These are phyloP conservation scores for Graphilbum fragrans DNA, from an alignment of 2,329 filamentous ascomycete species.

Conservation along the genomic window DNA sequence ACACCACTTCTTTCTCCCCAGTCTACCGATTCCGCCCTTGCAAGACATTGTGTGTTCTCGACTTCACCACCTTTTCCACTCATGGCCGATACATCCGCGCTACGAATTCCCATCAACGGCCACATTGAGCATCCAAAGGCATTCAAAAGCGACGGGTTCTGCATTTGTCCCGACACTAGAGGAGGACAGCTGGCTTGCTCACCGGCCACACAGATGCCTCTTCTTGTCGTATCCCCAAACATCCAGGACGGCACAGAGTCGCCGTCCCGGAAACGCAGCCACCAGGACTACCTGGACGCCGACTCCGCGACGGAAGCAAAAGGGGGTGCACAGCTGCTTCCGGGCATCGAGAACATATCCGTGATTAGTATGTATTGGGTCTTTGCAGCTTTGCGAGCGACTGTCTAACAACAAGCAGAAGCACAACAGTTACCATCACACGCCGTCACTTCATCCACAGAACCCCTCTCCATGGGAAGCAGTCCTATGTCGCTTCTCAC, in stretches of 20 bases:
- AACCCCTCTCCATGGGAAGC: neutral
- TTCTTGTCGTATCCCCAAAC: constrained; percentile 34
- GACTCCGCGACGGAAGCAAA: neutral
- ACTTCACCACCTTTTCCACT: no score
- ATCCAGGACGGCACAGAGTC: constrained; percentile 29
- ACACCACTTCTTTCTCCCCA: no score
- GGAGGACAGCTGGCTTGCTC: no score
- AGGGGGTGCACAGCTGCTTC: constrained; percentile 9
- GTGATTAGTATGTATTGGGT: neutral
- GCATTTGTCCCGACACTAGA: no score
- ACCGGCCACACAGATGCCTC: constrained; percentile 26
- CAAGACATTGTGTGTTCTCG: no score
- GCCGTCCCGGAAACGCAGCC: constrained; percentile 30
- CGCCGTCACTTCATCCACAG: neutral
- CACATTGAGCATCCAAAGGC: no score
- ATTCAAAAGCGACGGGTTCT: no score
- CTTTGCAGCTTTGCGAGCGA: no score
- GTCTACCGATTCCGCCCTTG: no score
- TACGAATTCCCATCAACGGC: no score
- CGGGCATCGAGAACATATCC: constrained; percentile 10
- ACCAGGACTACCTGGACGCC: constrained; percentile 28
- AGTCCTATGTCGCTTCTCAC: constrained; percentile 23
- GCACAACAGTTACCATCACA: constrained; percentile 7
- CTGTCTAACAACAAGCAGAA: neutral
- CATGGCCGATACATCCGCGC: no score